phyloP scores from a whole-genome alignment of 768 basidiomycete species.

The Hortiboletus campestris region DNA sequence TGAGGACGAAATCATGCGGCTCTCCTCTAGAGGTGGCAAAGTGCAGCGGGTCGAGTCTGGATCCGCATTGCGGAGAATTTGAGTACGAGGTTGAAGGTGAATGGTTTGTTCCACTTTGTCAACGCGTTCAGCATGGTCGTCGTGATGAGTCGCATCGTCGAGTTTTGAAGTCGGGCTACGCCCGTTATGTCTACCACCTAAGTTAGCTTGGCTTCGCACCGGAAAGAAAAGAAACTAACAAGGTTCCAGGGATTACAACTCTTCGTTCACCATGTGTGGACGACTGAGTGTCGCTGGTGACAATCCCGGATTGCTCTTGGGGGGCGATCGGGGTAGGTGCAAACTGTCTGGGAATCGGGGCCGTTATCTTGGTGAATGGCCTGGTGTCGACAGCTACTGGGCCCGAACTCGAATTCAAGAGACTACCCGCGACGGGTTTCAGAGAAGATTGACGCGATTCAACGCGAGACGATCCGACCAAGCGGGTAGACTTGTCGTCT shows the following conservation, averaged over 20 bases:
- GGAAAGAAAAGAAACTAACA: slow-evolving; percentile 3
- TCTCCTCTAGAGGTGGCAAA: not conserved
- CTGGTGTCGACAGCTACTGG: not conserved
- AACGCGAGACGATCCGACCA: not conserved
- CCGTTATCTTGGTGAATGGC: not conserved
- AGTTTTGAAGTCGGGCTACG: not conserved
- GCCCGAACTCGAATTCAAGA: not conserved
- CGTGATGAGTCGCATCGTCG: not conserved
- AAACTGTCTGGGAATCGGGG: not conserved
- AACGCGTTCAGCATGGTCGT: not conserved
- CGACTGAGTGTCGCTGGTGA: not conserved
- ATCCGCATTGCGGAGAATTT: not conserved
- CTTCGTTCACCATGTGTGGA: not conserved
- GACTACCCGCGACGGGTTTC: not conserved
- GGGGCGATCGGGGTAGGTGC: not conserved
- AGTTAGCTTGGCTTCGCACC: not conserved
- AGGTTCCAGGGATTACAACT: not conserved
- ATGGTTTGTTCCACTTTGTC: not conserved
- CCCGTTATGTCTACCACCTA: not conserved
- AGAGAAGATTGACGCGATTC: not conserved
- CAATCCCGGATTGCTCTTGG: not conserved
- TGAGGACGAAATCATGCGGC: not conserved
- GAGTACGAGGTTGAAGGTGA: not conserved
- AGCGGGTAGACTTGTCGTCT: not conserved
- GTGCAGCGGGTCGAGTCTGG: not conserved